Percentiles rank a stretch among this genome's conserved stretches.
Evolutionary conservation across 176 grass and related monocot genomes (phyloP).

Genomic region (Triticum timopheevii): DNA sequence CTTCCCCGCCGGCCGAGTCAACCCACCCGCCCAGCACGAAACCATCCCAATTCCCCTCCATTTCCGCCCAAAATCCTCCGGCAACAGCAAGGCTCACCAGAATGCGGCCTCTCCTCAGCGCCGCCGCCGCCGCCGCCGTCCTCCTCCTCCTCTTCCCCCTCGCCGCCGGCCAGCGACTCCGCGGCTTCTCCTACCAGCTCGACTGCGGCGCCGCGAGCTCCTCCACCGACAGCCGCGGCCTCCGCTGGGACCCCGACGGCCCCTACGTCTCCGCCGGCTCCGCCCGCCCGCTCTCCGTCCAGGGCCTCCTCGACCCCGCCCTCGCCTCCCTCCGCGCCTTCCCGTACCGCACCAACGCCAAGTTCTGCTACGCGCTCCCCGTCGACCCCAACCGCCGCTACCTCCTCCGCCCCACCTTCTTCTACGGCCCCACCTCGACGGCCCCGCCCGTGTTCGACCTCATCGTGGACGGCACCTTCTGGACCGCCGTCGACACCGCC

Average conservation of each 20-base stretch:
- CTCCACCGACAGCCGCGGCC: slow-evolving; percentile 36
- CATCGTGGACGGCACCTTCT: slow-evolving; percentile 83
- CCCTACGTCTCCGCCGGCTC: slow-evolving; percentile 46
- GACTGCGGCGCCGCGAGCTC: slow-evolving; percentile 50
- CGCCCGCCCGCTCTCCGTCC: slow-evolving; percentile 27
- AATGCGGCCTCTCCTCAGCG: slow-evolving; percentile 29
- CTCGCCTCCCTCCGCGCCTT: slow-evolving; percentile 78
- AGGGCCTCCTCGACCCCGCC: slow-evolving; percentile 50
- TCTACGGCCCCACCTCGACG: slow-evolving; percentile 40
- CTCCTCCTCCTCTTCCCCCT: slow-evolving; percentile 30
- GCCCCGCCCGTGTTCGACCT: slow-evolving; percentile 74
- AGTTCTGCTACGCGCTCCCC: slow-evolving; percentile 75
- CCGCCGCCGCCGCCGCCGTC: background rate
- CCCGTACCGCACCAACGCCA: slow-evolving; percentile 36
- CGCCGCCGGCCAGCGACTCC: slow-evolving; percentile 29
- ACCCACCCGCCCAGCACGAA: background rate
- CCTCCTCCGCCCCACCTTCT: slow-evolving; percentile 88
- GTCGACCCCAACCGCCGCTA: slow-evolving; percentile 57
- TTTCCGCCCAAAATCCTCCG: slow-evolving; percentile 14
- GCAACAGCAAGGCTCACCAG: background rate
- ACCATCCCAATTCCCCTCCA: background rate
- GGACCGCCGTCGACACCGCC: slow-evolving; percentile 79
- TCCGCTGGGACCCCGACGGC: slow-evolving; percentile 53
- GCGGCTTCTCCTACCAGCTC: slow-evolving; percentile 60
- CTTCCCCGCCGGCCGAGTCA: slow-evolving; percentile 32